phyloP scores from a whole-genome alignment of 2,329 filamentous ascomycete species.

The Ascomycota sp. region DNA sequence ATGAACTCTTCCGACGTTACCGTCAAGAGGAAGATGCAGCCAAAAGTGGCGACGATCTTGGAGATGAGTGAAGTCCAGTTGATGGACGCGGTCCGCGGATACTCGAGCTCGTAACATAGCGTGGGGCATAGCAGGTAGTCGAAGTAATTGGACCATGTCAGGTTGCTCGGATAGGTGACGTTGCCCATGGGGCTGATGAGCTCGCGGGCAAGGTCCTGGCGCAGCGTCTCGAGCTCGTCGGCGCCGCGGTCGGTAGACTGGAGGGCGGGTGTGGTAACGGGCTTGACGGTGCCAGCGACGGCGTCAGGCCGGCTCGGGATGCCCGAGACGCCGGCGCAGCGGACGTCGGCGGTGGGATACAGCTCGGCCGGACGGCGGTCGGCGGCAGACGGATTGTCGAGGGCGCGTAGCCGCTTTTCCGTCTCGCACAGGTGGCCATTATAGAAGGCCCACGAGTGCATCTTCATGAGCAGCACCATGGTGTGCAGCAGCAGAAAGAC shows the following conservation, averaged over 20 bases:
- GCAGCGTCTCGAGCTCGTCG: slow-evolving; percentile 42
- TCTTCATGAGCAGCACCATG: slow-evolving; percentile 89
- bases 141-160: slow-evolving; percentile 58
- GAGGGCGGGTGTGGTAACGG: too few relatives aligned
- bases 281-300: slow-evolving; percentile 1
- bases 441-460: slow-evolving; percentile 97
- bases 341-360: slow-evolving; percentile 42
- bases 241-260: slow-evolving; percentile 5
- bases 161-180: slow-evolving; percentile 73
- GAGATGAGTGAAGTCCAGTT: slow-evolving; percentile 63
- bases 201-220: slow-evolving; percentile 74
- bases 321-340: slow-evolving; percentile 17
- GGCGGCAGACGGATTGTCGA: slow-evolving; percentile 45
- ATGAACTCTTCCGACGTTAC: slow-evolving; percentile 89
- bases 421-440: slow-evolving; percentile 86
- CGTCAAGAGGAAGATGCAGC: slow-evolving; percentile 86
- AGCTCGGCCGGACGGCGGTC: slow-evolving; percentile 50
- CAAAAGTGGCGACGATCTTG: slow-evolving; percentile 77
- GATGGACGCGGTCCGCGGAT: slow-evolving; percentile 55
- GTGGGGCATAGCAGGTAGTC: slow-evolving; percentile 87
- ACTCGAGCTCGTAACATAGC: slow-evolving; percentile 92
- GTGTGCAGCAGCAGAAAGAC: slow-evolving; percentile 86
- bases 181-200: slow-evolving; percentile 76
- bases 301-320: slow-evolving; percentile 6
- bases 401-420: slow-evolving; percentile 51